These are phyloP conservation scores for Collybiopsis luxurians DNA, from an alignment of 768 basidiomycete genomes.

Conservation along the genomic window DNA sequence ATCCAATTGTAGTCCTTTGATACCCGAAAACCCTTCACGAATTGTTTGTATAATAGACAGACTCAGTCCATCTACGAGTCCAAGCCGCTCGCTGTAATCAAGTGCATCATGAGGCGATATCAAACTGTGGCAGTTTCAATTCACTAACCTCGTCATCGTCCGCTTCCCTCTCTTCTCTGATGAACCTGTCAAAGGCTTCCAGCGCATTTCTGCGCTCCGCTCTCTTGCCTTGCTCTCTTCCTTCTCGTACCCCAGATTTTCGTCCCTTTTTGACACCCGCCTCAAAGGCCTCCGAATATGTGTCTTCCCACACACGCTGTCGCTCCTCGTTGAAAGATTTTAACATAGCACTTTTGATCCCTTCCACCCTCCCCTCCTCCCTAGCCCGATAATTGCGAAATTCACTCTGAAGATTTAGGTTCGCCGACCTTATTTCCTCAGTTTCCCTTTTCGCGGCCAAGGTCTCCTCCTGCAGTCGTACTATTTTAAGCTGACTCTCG, in stretches of 20 bases:
- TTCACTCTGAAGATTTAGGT: slow-evolving; percentile 39
- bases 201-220: slow-evolving; percentile 54
- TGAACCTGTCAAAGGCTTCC: slow-evolving; percentile 57
- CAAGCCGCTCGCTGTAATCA: slow-evolving; percentile 18
- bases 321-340: slow-evolving; percentile 42
- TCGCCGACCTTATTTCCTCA: slow-evolving; percentile 39
- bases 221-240: slow-evolving; percentile 34
- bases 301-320: slow-evolving; percentile 44
- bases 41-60: slow-evolving; percentile 10
- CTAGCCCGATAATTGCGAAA: slow-evolving; percentile 43
- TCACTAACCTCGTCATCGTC: slow-evolving; percentile 20
- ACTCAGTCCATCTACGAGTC: slow-evolving; percentile 32
- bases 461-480: slow-evolving; percentile 29
- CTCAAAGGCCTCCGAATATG: slow-evolving; percentile 43
- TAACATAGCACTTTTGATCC: slow-evolving; percentile 34
- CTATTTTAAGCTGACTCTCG: slow-evolving; percentile 31
- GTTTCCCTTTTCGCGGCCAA: slow-evolving; percentile 42
- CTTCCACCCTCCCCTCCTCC: slow-evolving; percentile 42
- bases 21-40: background rate
- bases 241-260: slow-evolving; percentile 34
- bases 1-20: background rate
- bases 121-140: background rate
- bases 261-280: slow-evolving; percentile 42
- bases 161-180: slow-evolving; percentile 40
- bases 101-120: background rate